Percentiles rank a stretch among this genome's conserved stretches.
These are phyloP conservation scores for Salix arbutifolia DNA, from an alignment of 345 rosid species.

Conservation along the genomic window DNA sequence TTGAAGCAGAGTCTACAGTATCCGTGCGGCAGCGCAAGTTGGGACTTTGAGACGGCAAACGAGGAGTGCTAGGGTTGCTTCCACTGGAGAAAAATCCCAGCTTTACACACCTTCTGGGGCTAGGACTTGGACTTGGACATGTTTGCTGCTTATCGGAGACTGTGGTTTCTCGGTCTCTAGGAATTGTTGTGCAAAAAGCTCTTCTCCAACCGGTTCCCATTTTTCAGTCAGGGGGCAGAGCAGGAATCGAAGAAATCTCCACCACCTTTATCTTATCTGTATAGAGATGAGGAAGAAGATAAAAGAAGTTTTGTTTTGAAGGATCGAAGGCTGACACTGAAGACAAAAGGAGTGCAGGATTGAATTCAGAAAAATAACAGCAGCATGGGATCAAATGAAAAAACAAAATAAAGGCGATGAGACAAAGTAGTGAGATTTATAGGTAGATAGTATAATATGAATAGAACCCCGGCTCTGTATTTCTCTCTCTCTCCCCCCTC, in stretches of 20 bases:
- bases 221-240: conserved; percentile 6
- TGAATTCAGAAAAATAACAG: conserved; percentile 13
- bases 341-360: conserved; percentile 40
- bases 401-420: conserved; percentile 5
- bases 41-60: conserved; percentile 38
- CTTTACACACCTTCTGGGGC: conserved; percentile 54
- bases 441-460: not conserved
- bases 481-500: not conserved
- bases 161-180: conserved; percentile 47
- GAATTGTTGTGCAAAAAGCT: conserved; percentile 83
- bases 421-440: conserved; percentile 25
- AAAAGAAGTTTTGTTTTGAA: conserved; percentile 28
- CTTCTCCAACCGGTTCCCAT: conserved; percentile 98
- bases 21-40: conserved; percentile 48
- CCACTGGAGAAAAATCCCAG: conserved; percentile 48
- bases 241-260: not conserved
- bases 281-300: conserved; percentile 4
- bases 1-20: conserved; percentile 14
- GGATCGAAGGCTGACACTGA: conserved; percentile 33
- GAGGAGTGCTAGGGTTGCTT: conserved; percentile 71
- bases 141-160: conserved; percentile 36
- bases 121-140: conserved; percentile 31
- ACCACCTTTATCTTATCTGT: not conserved
- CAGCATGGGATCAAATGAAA: conserved; percentile 37
- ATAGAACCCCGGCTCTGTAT: not conserved